Evolutionary conservation across 345 rosid genomes (phyloP).

Genomic region (Murraya koenigii): DNA sequence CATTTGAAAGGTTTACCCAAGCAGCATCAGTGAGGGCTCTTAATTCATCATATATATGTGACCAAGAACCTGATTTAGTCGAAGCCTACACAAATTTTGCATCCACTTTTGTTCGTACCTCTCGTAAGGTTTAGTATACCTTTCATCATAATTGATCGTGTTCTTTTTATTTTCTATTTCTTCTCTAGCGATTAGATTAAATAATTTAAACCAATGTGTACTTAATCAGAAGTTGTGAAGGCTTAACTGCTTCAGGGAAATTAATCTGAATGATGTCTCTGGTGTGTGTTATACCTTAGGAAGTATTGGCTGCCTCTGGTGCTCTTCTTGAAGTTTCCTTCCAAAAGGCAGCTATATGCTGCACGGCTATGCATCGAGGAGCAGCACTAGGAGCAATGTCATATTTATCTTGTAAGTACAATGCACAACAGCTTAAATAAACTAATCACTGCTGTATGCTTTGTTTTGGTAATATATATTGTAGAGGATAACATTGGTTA

Average conservation of each 20-base stretch:
- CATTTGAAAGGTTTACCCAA: constrained; percentile 82
- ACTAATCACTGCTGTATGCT: background rate
- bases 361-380: constrained; percentile 99
- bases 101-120: constrained; percentile 64
- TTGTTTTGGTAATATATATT: background rate
- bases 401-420: constrained; percentile 72
- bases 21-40: constrained; percentile 82
- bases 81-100: constrained; percentile 94
- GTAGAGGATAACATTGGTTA: background rate
- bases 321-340: constrained; percentile 81
- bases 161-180: constrained; percentile 1
- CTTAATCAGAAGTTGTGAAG: background rate
- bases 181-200: background rate
- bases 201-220: too few relatives aligned
- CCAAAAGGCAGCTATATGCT: constrained; percentile 96
- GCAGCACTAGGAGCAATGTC: constrained; percentile 98
- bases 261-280: constrained; percentile 9
- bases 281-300: constrained; percentile 41
- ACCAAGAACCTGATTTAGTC: constrained; percentile 97
- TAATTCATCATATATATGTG: constrained; percentile 88
- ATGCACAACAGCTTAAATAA: background rate
- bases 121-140: constrained; percentile 62
- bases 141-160: constrained; percentile 3
- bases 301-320: constrained; percentile 72
- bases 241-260: background rate